Evolutionary conservation across 345 rosid genomes (phyloP), one percentile per base, ranked within the genome.

Genomic region (Clarkia xantiana): DNA sequence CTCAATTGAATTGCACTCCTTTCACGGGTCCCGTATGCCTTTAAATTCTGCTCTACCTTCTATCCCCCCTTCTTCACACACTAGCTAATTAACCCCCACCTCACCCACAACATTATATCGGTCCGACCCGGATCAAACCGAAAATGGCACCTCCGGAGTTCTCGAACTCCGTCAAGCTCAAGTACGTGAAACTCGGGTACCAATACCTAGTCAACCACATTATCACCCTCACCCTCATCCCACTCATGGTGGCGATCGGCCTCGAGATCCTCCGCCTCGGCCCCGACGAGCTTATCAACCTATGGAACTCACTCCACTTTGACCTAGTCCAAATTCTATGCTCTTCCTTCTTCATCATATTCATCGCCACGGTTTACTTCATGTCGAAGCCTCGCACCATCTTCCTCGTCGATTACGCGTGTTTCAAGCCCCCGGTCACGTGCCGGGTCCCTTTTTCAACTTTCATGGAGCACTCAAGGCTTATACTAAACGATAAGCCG

Each of bases 111-210:
- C 18, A 6, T 14, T 29, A 16, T n/a, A 14, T 41, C 12, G 3
- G 44, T 8, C 52, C 23, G 44, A 11, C 44, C 13, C 6, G 14
- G 15, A 16, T 5, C 45, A 11, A 16, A 42, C 7, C 10, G 45
- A 20, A 10, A 67, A 41, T 77, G 84, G 74, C 81, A 60, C 74
- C 73, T 61, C 82, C 78, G 14, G 77, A 76, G 13, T 71, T 71
- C 55, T 69, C 78, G 3, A 71, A n/a, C 67, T 76, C 86, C 7
- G 78, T 79, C 29, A 82, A 67, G 72, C 86, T 74, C 67, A 82
- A 82, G 69, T 82, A 82, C 48, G 80, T 82, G 22, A 82, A 82
- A 57, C 86, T 82, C 14, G 81, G 86, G 16, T 84, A 84, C 74
- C 94, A 79, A 55, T 71, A 81, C 66, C 71, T 84, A 0, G 90